Percentiles rank a stretch among this genome's conserved stretches.
phyloP scores from a whole-genome alignment of 2,329 filamentous ascomycete genomes.

The Lecanicillium sp. region DNA sequence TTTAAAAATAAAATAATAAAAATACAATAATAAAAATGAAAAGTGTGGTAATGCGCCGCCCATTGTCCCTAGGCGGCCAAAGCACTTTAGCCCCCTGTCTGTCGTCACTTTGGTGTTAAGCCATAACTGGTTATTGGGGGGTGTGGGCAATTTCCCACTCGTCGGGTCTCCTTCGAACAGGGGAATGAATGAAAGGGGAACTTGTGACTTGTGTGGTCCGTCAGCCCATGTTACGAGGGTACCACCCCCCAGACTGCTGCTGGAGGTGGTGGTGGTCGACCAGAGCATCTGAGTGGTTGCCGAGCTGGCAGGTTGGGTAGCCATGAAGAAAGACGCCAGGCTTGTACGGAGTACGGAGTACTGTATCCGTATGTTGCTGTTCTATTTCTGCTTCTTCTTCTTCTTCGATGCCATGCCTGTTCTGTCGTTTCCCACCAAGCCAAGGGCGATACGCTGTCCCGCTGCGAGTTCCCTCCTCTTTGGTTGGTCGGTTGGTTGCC shows the following conservation, averaged over 20 bases:
- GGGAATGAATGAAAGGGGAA: constrained; percentile 13
- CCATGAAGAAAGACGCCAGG: too few species aligned
- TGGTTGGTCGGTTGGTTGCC: too few species aligned
- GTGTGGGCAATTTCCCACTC: constrained; percentile 15
- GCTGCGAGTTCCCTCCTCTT: too few species aligned
- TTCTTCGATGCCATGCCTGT: too few species aligned
- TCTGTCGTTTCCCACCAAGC: too few species aligned
- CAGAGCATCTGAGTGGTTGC: neutral
- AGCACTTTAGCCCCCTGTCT: constrained; percentile 8
- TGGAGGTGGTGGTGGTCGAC: neutral
- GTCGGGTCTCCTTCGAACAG: constrained; percentile 14
- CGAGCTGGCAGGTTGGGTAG: too few species aligned
- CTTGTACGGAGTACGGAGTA: too few species aligned
- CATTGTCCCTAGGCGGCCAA: constrained; percentile 11
- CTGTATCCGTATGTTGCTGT: too few species aligned
- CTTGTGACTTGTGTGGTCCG: neutral
- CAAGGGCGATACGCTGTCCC: too few species aligned
- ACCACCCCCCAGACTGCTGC: neutral
- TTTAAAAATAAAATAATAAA: constrained; percentile 8
- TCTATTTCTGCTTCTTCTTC: too few species aligned
- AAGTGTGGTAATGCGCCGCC: constrained; percentile 12
- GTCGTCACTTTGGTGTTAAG: constrained; percentile 11
- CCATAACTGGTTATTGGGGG: constrained; percentile 9
- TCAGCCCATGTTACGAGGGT: constrained; percentile 5
- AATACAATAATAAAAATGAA: constrained; percentile 1